Evolutionary conservation across 139 green algal species (phyloP), one percentile per base, ranked within the genome.

Genomic region (Gonium pectorale): DNA sequence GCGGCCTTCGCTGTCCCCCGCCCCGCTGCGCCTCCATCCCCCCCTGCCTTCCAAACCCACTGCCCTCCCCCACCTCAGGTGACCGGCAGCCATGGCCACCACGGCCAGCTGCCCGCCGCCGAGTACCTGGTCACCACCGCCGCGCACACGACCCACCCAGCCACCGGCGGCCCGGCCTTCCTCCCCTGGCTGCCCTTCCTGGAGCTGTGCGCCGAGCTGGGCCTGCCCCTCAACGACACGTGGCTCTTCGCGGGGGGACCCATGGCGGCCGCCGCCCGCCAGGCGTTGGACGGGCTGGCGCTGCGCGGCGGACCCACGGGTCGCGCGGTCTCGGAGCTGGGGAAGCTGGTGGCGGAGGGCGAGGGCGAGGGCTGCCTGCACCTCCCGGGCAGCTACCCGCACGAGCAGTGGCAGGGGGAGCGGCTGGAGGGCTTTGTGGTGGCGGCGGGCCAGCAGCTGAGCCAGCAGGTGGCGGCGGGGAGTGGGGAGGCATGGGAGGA

Each of bases 401-500:
- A 94, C 41, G 82, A 88, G 6, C 43, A 92, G 83, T 94, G 91
- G 91, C 91, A 94, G 74, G 91, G 91, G 26, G 56, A 51, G 8
- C 63, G 91, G 6, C 77, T 94, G 22, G 91, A 94, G 74, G 91
- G 91, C 31, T 93, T 94, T 83, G 91, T 94, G 29, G 87, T 92
- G 54, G 77, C 89, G 6, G 87, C 90, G 69, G 91, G 91, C 0
- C 83, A 93, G 73, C 3, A 9, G 38, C 43, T 86, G 64, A 29
- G 51, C 7, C 13, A n/a, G 6, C 44, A 75, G 31, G 75, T 81
- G 38, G 31, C 1, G 38, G 27, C 26, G 59, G 67, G 54, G 67
- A 59, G 49, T 59, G 49, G n/a, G n/a, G n/a, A n/a, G n/a, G n/a
- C n/a, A n/a, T n/a, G n/a, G n/a, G n/a, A n/a, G n/a, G n/a, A n/a